Percentiles rank a stretch among this genome's conserved stretches.
phyloP scores from a whole-genome alignment of 2,329 filamentous ascomycete genomes.

The Cadophora malorum region DNA sequence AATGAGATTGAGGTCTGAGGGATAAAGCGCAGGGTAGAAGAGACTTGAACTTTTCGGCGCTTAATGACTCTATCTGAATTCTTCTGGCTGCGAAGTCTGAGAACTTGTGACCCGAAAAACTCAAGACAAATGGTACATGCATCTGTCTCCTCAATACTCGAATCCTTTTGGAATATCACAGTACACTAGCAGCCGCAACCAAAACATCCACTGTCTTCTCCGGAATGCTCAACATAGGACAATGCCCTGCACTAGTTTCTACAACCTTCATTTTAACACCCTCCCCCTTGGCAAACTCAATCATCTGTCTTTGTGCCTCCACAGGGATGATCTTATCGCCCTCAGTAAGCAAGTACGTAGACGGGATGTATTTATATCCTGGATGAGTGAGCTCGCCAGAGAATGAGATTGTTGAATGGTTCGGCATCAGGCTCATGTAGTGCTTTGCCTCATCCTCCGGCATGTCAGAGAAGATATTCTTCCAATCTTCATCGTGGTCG shows the following conservation, averaged over 20 bases:
- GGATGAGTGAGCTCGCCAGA: constrained; percentile 20
- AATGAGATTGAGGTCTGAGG: constrained; percentile 31
- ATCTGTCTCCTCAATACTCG: not conserved
- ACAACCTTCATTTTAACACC: constrained; percentile 20
- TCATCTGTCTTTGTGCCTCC: constrained; percentile 17
- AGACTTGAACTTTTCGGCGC: not conserved
- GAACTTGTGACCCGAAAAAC: not conserved
- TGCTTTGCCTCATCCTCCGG: constrained; percentile 14
- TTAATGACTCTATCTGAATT: not conserved
- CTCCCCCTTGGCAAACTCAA: constrained; percentile 15
- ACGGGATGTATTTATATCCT: constrained; percentile 24
- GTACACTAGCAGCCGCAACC: constrained; percentile 17
- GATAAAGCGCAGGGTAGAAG: not conserved
- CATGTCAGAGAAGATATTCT: constrained; percentile 24
- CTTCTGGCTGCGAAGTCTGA: not conserved
- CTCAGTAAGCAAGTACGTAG: constrained; percentile 21
- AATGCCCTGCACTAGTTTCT: constrained; percentile 16
- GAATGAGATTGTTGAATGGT: constrained; percentile 23
- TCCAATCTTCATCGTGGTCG: constrained; percentile 13
- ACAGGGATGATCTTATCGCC: constrained; percentile 24
- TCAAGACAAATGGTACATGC: not conserved
- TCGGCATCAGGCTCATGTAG: constrained; percentile 19
- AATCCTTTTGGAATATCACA: not conserved
- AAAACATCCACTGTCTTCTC: constrained; percentile 19
- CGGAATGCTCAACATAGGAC: constrained; percentile 21